phyloP scores from a whole-genome alignment of 371 early-diverging fungal species.

The Rhizomucor pusillus region DNA sequence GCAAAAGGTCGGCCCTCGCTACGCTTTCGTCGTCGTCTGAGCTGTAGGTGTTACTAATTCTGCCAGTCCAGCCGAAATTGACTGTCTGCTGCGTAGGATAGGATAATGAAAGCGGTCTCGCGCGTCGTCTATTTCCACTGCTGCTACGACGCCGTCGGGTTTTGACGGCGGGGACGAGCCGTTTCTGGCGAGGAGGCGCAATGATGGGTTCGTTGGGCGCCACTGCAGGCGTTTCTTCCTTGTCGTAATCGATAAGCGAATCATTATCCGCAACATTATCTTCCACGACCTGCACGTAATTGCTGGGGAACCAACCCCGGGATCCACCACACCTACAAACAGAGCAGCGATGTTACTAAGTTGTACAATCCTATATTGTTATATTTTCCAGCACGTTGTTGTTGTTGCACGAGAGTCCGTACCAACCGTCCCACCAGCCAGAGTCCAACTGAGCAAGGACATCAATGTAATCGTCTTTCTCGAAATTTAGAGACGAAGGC shows the following conservation, averaged over 20 bases:
- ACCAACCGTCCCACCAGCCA: slow-evolving; percentile 94
- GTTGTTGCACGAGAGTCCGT: too few relatives aligned
- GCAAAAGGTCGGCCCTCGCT: slow-evolving; percentile 10
- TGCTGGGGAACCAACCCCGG: slow-evolving; percentile 92
- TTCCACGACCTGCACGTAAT: slow-evolving; percentile 68
- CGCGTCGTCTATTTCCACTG: not conserved
- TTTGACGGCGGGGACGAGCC: not conserved
- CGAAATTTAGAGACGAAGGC: slow-evolving; percentile 73
- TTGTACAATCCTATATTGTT: too few relatives aligned
- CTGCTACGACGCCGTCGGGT: not conserved
- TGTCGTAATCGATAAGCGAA: not conserved
- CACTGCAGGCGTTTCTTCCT: not conserved
- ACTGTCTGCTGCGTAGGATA: slow-evolving; percentile 1
- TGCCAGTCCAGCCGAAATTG: slow-evolving; percentile 15
- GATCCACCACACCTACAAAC: slow-evolving; percentile 47
- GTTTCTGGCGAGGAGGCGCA: slow-evolving; percentile 1
- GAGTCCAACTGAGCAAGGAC: slow-evolving; percentile 80
- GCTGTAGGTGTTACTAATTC: slow-evolving; percentile 5
- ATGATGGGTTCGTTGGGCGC: not conserved
- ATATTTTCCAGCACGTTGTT: too few relatives aligned
- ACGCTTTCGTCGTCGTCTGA: not conserved
- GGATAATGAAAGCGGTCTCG: slow-evolving; percentile 13
- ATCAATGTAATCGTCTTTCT: slow-evolving; percentile 80
- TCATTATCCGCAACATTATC: slow-evolving; percentile 1
- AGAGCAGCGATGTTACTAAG: not conserved